Conservation (phyloP, 2,329 filamentous ascomycete genomes). For the Fusarium zealandicum region DNA sequence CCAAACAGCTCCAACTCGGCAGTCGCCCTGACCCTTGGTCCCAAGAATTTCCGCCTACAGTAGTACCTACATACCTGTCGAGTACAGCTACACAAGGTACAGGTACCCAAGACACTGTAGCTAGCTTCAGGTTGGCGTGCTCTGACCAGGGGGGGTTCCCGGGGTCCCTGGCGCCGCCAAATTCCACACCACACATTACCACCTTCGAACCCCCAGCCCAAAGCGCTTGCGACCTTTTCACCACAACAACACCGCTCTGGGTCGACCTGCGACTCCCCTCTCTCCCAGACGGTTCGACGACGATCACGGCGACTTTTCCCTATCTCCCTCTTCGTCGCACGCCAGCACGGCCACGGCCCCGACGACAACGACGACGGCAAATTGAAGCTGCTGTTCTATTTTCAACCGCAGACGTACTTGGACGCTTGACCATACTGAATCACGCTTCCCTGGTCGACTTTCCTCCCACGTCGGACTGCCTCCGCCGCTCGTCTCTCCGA, state of each 20-base stretch:
- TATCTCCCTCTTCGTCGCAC: constrained; percentile 5
- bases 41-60: constrained; percentile 34
- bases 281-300: constrained; percentile 16
- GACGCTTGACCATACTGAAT: constrained; percentile 32
- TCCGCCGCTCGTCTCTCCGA: constrained; percentile 11
- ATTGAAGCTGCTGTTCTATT: constrained; percentile 3
- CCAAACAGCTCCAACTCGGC: constrained; percentile 37
- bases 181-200: constrained; percentile 39
- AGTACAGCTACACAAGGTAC: constrained; percentile 11
- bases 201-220: constrained; percentile 39
- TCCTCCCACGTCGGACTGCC: constrained; percentile 1
- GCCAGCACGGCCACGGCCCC: constrained; percentile 14
- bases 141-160: constrained; percentile 28
- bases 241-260: constrained; percentile 42
- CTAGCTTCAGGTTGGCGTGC: constrained; percentile 14
- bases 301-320: constrained; percentile 22
- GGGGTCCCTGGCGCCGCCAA: constrained; percentile 36
- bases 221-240: constrained; percentile 43
- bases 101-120: constrained; percentile 30
- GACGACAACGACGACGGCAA: constrained; percentile 1
- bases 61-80: constrained; percentile 14
- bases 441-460: constrained; percentile 15
- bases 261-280: constrained; percentile 31
- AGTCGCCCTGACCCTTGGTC: constrained; percentile 40
- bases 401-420: constrained; percentile 5